Percentiles rank a stretch among this genome's conserved stretches.
These are phyloP conservation scores for Peribolospora kevripleyi DNA, from an alignment of 768 basidiomycete species.

Conservation along the genomic window DNA sequence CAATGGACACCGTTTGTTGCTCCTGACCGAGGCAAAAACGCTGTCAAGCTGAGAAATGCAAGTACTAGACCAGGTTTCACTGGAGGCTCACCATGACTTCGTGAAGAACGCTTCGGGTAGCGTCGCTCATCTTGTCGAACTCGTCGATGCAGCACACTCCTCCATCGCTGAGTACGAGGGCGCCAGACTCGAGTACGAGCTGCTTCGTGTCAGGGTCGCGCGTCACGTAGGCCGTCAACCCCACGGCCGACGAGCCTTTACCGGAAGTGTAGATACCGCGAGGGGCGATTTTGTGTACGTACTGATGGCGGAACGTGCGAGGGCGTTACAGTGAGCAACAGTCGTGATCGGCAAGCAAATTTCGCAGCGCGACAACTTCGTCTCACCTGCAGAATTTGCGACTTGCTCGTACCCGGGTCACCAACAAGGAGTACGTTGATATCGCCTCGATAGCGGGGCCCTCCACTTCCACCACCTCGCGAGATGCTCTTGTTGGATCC, in stretches of 20 bases:
- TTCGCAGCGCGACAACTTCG: not conserved
- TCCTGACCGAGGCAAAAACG: slow-evolving; percentile 25
- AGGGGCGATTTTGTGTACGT: slow-evolving; percentile 96
- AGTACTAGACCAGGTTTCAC: not conserved
- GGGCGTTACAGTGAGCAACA: not conserved
- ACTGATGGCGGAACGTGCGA: slow-evolving; percentile 27
- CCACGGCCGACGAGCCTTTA: slow-evolving; percentile 94
- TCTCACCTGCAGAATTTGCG: slow-evolving; percentile 68
- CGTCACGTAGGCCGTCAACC: slow-evolving; percentile 94
- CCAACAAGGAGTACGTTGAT: slow-evolving; percentile 94
- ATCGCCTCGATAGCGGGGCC: slow-evolving; percentile 87
- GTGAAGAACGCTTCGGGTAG: slow-evolving; percentile 27
- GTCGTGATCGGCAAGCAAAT: not conserved
- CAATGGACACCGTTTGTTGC: slow-evolving; percentile 32
- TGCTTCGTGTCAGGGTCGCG: slow-evolving; percentile 96
- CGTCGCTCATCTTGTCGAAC: slow-evolving; percentile 38
- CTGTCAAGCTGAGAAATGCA: not conserved
- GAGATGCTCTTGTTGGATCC: slow-evolving; percentile 92
- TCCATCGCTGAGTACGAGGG: slow-evolving; percentile 78
- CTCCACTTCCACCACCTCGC: slow-evolving; percentile 78
- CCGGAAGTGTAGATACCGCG: slow-evolving; percentile 93
- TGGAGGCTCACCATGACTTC: slow-evolving; percentile 31
- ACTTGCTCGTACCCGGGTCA: slow-evolving; percentile 91
- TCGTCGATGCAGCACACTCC: slow-evolving; percentile 98
- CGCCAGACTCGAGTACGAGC: slow-evolving; percentile 87